Conservation (phyloP, 2,329 filamentous ascomycete species). For the Neofusicoccum sp. region DNA sequence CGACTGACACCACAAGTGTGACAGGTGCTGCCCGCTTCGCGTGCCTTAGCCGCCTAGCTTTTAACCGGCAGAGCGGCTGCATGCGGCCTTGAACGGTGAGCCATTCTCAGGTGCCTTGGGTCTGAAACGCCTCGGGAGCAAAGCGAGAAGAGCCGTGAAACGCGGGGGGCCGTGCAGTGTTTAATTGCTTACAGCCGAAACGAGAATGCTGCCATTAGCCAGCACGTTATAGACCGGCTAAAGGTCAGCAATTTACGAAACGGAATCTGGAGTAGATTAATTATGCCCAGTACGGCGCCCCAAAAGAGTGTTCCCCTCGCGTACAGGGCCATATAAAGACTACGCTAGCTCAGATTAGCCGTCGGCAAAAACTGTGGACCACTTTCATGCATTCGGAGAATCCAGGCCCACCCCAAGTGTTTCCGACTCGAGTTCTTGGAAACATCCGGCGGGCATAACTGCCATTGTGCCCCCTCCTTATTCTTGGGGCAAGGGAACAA, state of each 20-base stretch:
- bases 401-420: too few species aligned
- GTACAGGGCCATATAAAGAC: not conserved
- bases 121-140: too few species aligned
- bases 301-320: not conserved
- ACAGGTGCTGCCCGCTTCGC: too few species aligned
- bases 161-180: too few species aligned
- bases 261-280: conserved; percentile 6
- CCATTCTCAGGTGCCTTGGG: too few species aligned
- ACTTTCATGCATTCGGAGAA: not conserved
- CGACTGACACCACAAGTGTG: too few species aligned
- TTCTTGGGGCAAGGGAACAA: not conserved
- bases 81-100: too few species aligned
- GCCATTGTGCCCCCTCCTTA: not conserved
- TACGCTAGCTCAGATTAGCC: conserved; percentile 10
- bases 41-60: too few species aligned
- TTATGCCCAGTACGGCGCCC: not conserved
- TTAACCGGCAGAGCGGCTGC: too few species aligned
- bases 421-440: conserved; percentile 10
- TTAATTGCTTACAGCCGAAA: conserved; percentile 1
- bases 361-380: not conserved
- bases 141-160: too few species aligned
- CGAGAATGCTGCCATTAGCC: not conserved
- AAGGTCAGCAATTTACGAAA: not conserved
- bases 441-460: not conserved
- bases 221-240: not conserved